phyloP scores from a whole-genome alignment of 2,329 filamentous ascomycete species.

The Alternaria ventricosa region DNA sequence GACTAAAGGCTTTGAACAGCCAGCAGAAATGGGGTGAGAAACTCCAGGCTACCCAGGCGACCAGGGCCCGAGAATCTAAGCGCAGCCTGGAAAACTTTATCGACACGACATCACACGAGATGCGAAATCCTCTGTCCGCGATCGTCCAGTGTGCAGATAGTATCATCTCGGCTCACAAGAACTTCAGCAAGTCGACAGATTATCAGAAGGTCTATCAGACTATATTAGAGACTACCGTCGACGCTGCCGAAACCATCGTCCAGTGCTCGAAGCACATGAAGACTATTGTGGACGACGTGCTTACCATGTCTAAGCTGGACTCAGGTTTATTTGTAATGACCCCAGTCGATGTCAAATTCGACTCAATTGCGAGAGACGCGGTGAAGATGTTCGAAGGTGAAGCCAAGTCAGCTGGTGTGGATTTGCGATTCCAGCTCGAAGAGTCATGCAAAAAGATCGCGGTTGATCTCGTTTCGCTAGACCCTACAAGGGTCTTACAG shows the following conservation, averaged over 20 bases:
- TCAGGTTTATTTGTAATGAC: slow-evolving; percentile 51
- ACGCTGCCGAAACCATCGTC: slow-evolving; percentile 53
- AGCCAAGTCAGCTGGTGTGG: slow-evolving; percentile 37
- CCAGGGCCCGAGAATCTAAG: slow-evolving; percentile 27
- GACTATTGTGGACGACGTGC: slow-evolving; percentile 51
- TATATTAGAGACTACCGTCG: slow-evolving; percentile 29
- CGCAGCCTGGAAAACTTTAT: slow-evolving; percentile 39
- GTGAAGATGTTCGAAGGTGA: slow-evolving; percentile 50
- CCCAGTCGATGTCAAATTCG: slow-evolving; percentile 47
- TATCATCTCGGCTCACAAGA: slow-evolving; percentile 21
- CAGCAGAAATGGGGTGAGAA: slow-evolving; percentile 47
- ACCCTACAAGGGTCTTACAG: slow-evolving; percentile 52
- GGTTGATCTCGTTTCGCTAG: slow-evolving; percentile 49
- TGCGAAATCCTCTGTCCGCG: slow-evolving; percentile 53
- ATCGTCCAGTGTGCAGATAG: slow-evolving; percentile 53
- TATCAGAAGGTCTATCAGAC: slow-evolving; percentile 18
- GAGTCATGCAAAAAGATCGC: slow-evolving; percentile 43
- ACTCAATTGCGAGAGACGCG: slow-evolving; percentile 41
- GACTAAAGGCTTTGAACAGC: slow-evolving; percentile 7
- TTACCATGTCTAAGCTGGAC: slow-evolving; percentile 50
- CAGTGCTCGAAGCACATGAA: slow-evolving; percentile 56
- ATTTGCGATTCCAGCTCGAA: slow-evolving; percentile 41
- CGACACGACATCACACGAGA: slow-evolving; percentile 49
- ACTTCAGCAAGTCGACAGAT: slow-evolving; percentile 6
- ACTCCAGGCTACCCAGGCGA: slow-evolving; percentile 35